Evolutionary conservation across 208 protist species (phyloP), one percentile per base, ranked within the genome.

Genomic region (Leishmania braziliensis): DNA sequence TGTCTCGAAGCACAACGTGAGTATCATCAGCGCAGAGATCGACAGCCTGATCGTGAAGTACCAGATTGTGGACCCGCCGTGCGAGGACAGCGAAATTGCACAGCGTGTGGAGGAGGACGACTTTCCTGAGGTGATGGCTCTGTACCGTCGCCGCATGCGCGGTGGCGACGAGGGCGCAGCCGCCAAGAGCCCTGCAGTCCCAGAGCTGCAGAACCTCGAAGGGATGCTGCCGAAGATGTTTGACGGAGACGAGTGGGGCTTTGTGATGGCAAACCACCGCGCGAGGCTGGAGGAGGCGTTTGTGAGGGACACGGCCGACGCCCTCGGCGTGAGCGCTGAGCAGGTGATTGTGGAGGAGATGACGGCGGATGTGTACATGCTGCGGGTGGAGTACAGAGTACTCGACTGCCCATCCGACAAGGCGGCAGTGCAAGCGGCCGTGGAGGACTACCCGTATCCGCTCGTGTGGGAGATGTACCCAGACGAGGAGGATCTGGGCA

Each of bases 361-460:
- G 23, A 65, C 65, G 54, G 26, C n/a, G 33, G 78, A 84, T 60
- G 69, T 72, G 5, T 80, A 77, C 50, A 69, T 75, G 48, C 65
- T 89, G 33, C 56, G 79, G 29, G 86, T 89, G 66, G 68, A 87
- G 63, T 90, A 92, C 79, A 60, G 80, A 60, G 79, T 89, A 20
- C n/a, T 80, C 23, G 80, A 85, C 46, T 84, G 84, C 48, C 79
- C 83, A 20, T 65, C 56, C 63, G 80, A 85, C 36, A 84, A 83
- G 58, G 78, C 65, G 29, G 91, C 88, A 39, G 73, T 86, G 43
- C 72, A 80, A 73, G 66, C 83, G 14, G n/a, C 62, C 16, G 50
- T 92, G 46, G 80, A 91, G 58, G 80, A 91, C 60, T 80, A 91
- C 81, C 54, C 86, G 54, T 92, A 89, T 77, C 84, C 86, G n/a